phyloP scores from a whole-genome alignment of 1,284 basidiomycete species.

The Acaromyces ingoldii region DNA sequence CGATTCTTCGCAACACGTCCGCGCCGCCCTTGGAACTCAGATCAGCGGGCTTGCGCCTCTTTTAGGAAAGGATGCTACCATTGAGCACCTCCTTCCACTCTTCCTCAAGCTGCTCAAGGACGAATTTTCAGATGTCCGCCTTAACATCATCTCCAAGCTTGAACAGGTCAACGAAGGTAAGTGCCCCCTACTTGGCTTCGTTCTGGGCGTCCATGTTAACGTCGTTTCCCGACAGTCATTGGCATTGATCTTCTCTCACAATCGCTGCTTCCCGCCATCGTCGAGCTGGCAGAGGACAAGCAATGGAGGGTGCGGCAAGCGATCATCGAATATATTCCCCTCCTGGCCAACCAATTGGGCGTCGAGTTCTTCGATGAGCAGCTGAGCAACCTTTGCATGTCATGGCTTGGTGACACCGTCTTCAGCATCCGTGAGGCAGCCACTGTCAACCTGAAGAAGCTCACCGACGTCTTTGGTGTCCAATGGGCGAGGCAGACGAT shows the following conservation, averaged over 20 bases:
- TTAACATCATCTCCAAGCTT: conserved; percentile 98
- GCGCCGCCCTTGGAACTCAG: conserved; percentile 91
- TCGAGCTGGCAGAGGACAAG: conserved; percentile 97
- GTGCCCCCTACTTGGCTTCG: conserved; percentile 36
- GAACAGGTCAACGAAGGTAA: conserved; percentile 89
- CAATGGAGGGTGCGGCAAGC: conserved; percentile 99
- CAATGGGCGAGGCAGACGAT: conserved; percentile 94
- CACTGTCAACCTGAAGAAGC: conserved; percentile 90
- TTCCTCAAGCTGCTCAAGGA: conserved; percentile 97
- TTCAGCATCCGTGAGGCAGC: conserved; percentile 97
- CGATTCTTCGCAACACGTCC: conserved; percentile 93
- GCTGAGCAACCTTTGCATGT: conserved; percentile 94
- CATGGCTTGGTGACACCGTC: conserved; percentile 97
- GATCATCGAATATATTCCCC: conserved; percentile 97
- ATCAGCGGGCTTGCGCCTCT: conserved; percentile 96
- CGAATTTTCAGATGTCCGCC: conserved; percentile 94
- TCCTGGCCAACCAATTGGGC: conserved; percentile 93
- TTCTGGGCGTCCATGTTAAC: neutral
- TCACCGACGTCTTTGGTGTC: conserved; percentile 97
- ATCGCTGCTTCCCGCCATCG: conserved; percentile 92
- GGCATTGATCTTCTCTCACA: conserved; percentile 94
- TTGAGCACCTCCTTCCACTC: conserved; percentile 91
- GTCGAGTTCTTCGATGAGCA: conserved; percentile 98
- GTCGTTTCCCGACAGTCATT: conserved; percentile 64
- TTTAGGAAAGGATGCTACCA: conserved; percentile 87